A percentile compares a stretch with the other conserved stretches of the same genome.
Evolutionary conservation across 2,329 filamentous ascomycete species (phyloP).

Genomic region (Zarea fungicola): DNA sequence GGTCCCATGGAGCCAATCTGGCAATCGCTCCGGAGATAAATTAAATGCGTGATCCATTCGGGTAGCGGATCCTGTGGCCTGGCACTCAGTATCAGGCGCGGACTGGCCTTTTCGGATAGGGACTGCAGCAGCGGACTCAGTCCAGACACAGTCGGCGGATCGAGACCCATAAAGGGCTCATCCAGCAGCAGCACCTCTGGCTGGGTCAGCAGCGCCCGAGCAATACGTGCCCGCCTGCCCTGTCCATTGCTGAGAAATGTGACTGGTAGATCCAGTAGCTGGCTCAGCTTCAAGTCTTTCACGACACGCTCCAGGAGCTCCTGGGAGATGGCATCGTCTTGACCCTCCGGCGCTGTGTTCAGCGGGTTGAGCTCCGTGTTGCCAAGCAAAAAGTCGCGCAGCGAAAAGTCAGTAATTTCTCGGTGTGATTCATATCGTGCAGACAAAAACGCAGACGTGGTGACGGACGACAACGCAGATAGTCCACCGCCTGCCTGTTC

Average conservation of each 20-base stretch:
- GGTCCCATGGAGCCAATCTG: constrained; percentile 61
- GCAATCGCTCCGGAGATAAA: constrained; percentile 65
- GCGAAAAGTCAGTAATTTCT: constrained; percentile 82
- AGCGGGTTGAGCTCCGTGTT: constrained; percentile 78
- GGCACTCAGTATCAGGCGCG: constrained; percentile 70
- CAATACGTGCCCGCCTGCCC: constrained; percentile 79
- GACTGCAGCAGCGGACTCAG: constrained; percentile 66
- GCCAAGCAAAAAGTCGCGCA: constrained; percentile 74
- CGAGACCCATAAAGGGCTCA: constrained; percentile 94
- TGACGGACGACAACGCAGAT: constrained; percentile 46
- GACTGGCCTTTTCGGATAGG: constrained; percentile 61
- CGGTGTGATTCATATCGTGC: constrained; percentile 84
- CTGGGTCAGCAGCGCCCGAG: constrained; percentile 70
- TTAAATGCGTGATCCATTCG: constrained; percentile 82
- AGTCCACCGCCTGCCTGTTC: constrained; percentile 51
- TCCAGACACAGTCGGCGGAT: constrained; percentile 71
- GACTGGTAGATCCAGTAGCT: constrained; percentile 74
- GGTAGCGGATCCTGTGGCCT: constrained; percentile 84
- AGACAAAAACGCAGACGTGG: constrained; percentile 75
- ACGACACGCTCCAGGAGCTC: constrained; percentile 58
- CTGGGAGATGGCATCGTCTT: constrained; percentile 44
- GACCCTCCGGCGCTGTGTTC: constrained; percentile 32
- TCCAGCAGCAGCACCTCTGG: constrained; percentile 84
- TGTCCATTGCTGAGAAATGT: constrained; percentile 92
- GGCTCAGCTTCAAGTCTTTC: constrained; percentile 60